phyloP scores from a whole-genome alignment of 495 filamentous ascomycete species.

The Hypoxylon trugodes region DNA sequence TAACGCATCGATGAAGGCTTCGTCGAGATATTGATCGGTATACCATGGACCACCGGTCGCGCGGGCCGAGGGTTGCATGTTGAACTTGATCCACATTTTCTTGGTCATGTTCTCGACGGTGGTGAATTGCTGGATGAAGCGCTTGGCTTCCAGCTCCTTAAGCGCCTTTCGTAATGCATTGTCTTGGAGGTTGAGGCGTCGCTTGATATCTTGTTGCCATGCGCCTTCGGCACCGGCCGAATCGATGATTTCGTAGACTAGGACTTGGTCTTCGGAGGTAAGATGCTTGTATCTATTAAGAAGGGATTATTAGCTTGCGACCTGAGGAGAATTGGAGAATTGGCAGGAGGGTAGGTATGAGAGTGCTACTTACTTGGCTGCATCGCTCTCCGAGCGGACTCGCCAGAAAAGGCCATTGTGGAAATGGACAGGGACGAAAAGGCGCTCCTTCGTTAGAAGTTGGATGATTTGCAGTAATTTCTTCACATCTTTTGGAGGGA shows the following conservation, averaged over 20 bases:
- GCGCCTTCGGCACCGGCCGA: conserved; percentile 80
- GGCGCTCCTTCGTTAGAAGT: conserved; percentile 68
- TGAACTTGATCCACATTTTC: conserved; percentile 86
- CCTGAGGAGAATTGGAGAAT: neutral
- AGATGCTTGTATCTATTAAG: conserved; percentile 68
- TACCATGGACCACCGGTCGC: conserved; percentile 95
- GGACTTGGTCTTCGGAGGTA: conserved; percentile 70
- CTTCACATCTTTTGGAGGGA: conserved; percentile 66
- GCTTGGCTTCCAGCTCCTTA: conserved; percentile 74
- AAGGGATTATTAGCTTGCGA: neutral
- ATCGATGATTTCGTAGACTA: conserved; percentile 88
- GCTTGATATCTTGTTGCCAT: conserved; percentile 84
- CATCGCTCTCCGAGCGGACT: conserved; percentile 71
- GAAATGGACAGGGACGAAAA: conserved; percentile 68
- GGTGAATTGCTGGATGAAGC: conserved; percentile 65
- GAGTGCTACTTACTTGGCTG: conserved; percentile 67
- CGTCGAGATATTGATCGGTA: conserved; percentile 85
- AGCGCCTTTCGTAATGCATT: conserved; percentile 76
- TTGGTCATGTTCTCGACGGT: conserved; percentile 69
- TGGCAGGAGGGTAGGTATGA: neutral
- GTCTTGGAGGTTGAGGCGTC: conserved; percentile 78
- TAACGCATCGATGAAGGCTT: conserved; percentile 80
- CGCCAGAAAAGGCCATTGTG: conserved; percentile 70
- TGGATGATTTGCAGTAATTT: conserved; percentile 69
- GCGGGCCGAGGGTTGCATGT: conserved; percentile 80